Evolutionary conservation across 1,284 basidiomycete genomes (phyloP).

Genomic region (Fereydounia khargensis): DNA sequence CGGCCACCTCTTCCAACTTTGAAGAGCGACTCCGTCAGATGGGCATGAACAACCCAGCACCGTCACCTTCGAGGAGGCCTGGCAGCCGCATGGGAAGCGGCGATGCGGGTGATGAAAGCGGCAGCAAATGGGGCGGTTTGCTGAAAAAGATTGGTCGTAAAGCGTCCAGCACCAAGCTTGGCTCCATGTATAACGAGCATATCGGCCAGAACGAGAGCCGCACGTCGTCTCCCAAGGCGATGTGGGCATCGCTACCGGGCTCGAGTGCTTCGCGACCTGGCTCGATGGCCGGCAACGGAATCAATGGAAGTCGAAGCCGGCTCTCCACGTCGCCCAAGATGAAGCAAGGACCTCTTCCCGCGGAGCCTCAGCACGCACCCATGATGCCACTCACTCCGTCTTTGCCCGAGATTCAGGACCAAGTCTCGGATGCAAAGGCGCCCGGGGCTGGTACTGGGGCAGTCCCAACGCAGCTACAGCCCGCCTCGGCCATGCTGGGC

Average conservation of each 20-base stretch:
- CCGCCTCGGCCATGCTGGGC: no score
- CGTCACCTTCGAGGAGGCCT: not conserved
- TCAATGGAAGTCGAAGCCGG: no score
- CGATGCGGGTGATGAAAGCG: not conserved
- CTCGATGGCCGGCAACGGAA: slow-evolving; percentile 5
- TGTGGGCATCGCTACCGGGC: slow-evolving; percentile 14
- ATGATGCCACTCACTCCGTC: slow-evolving; percentile 13
- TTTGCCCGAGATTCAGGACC: no score
- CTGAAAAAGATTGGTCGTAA: slow-evolving; percentile 39
- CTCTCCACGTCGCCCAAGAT: no score
- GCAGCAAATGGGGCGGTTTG: slow-evolving; percentile 32
- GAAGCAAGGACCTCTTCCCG: no score
- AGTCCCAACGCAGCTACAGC: no score
- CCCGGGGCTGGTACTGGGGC: no score
- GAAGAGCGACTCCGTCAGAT: no score
- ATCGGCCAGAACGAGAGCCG: slow-evolving; percentile 9
- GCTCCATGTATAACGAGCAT: slow-evolving; percentile 4
- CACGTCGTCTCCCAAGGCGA: slow-evolving; percentile 11
- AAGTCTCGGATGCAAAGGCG: no score
- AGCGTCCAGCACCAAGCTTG: slow-evolving; percentile 20
- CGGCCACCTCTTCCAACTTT: no score
- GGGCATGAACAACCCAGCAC: not conserved
- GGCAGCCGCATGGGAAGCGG: not conserved
- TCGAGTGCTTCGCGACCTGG: slow-evolving; percentile 5
- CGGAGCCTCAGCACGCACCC: slow-evolving; percentile 7